Conservation (phyloP, 306 rosid species). For the Abrus pulchellus region DNA sequence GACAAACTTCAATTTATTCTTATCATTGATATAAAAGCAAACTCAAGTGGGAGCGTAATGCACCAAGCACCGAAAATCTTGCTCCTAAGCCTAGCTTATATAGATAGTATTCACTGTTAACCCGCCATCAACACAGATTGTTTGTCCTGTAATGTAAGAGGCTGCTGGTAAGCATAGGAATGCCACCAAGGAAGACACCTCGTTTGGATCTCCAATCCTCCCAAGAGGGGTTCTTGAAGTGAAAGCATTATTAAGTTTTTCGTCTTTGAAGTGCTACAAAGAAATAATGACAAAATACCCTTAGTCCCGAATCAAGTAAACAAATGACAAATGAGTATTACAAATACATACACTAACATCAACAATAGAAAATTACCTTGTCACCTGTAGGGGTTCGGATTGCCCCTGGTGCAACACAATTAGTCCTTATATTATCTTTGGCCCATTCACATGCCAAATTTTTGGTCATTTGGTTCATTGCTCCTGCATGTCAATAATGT, state of each 20-base stretch:
- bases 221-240: conserved; percentile 49
- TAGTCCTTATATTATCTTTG: conserved; percentile 64
- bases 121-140: conserved; percentile 43
- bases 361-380: neutral
- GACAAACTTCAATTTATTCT: neutral
- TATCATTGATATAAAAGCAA: neutral
- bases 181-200: conserved; percentile 60
- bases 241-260: neutral
- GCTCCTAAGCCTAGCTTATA: neutral
- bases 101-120: conserved; percentile 33
- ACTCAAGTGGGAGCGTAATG: neutral
- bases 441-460: conserved; percentile 75
- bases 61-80: neutral
- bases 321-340: neutral
- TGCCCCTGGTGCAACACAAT: conserved; percentile 64
- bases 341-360: no score
- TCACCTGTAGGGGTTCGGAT: conserved; percentile 50
- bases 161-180: conserved; percentile 61
- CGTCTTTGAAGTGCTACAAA: conserved; percentile 39
- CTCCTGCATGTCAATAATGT: conserved; percentile 48
- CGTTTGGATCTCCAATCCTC: conserved; percentile 54
- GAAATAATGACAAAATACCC: neutral
- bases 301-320: neutral
- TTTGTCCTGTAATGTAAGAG: conserved; percentile 47
- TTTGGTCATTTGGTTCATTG: conserved; percentile 60